Conservation (phyloP, 495 filamentous ascomycete species). For the Cryomyces minteri region DNA sequence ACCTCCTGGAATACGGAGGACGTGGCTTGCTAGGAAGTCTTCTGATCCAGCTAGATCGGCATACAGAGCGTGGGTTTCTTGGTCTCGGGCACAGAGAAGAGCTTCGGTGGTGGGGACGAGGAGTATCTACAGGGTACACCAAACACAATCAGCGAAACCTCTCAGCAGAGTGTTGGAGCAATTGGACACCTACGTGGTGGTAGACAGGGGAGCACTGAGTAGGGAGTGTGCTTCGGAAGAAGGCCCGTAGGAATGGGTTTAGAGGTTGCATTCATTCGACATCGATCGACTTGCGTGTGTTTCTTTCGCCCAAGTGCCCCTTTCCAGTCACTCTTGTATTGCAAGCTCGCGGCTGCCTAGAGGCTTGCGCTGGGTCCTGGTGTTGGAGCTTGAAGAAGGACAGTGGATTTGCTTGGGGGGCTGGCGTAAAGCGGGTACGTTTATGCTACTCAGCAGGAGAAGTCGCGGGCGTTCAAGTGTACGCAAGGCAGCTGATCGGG, state of each 20-base stretch:
- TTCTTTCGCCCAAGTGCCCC: too few species aligned
- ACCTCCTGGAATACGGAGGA: constrained; percentile 59
- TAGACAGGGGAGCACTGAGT: constrained; percentile 84
- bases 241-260: constrained; percentile 95
- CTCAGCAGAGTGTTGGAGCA: constrained; percentile 3
- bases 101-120: constrained; percentile 88
- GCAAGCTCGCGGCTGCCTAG: too few species aligned
- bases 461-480: too few species aligned
- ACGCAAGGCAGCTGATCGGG: too few species aligned
- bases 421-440: too few species aligned
- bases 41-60: constrained; percentile 71
- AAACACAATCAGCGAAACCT: background rate
- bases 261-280: constrained; percentile 90
- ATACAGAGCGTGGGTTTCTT: constrained; percentile 61
- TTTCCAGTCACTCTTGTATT: too few species aligned
- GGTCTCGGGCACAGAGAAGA: constrained; percentile 73
- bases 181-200: constrained; percentile 46
- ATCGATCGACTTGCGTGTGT: constrained; percentile 7
- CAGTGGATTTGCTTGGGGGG: too few species aligned
- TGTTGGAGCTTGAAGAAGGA: too few species aligned
- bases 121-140: constrained; percentile 39
- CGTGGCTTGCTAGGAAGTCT: constrained; percentile 94
- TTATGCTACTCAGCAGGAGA: too few species aligned
- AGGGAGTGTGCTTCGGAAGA: constrained; percentile 89
- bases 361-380: too few species aligned